Percentiles rank a stretch among this genome's conserved stretches.
phyloP scores from a whole-genome alignment of 441 rosid genomes.

The Raphanus hybrid region DNA sequence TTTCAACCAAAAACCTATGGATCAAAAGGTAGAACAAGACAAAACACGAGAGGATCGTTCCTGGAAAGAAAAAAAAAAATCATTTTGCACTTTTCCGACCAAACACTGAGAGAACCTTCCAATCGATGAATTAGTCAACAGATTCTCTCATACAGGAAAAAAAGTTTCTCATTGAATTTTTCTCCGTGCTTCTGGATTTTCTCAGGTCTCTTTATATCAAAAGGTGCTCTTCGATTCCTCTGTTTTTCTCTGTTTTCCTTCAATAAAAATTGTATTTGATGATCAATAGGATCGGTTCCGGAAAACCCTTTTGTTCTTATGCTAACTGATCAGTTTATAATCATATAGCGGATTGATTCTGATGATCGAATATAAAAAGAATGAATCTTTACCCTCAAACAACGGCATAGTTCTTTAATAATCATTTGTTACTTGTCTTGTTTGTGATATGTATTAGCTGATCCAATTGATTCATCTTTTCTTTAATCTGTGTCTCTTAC shows the following conservation, averaged over 20 bases:
- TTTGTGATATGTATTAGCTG: conserved; percentile 14
- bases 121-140: conserved; percentile 35
- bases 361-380: neutral
- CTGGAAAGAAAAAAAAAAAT: conserved; percentile 16
- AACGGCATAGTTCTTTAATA: neutral
- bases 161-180: neutral
- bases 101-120: conserved; percentile 16
- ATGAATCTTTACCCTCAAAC: neutral
- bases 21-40: conserved; percentile 42
- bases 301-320: conserved; percentile 16
- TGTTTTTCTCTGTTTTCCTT: neutral
- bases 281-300: conserved; percentile 12
- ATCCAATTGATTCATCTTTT: neutral
- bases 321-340: conserved; percentile 27
- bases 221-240: conserved; percentile 36
- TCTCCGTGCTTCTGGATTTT: conserved; percentile 23
- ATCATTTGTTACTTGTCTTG: neutral
- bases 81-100: conserved; percentile 28
- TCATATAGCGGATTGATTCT: conserved; percentile 15
- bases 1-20: conserved; percentile 34
- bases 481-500: conserved; percentile 30
- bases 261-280: neutral
- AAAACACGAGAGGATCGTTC: conserved; percentile 24
- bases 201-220: conserved; percentile 14
- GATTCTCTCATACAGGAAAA: conserved; percentile 7